Evolutionary conservation across 169 alveolate genomes (phyloP), one percentile per base, ranked within the genome.

Genomic region (Theileria luwenshuni): DNA sequence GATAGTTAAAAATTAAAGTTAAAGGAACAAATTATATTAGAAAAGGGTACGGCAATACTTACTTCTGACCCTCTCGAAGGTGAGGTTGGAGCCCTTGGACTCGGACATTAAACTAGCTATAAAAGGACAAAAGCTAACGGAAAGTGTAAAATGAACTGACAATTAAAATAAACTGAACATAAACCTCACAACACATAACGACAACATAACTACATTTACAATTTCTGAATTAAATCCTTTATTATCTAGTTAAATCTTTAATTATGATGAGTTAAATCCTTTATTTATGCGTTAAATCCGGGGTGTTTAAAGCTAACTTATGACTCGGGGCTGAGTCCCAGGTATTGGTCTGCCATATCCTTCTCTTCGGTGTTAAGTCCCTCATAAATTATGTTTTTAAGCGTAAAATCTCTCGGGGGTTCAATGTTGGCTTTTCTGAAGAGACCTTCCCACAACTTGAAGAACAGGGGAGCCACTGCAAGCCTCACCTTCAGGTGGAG

Each of bases 401-500:
- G 54, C 52, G 67, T 70, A 71, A 60, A 79, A 32, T 43, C 83
- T n/a, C 59, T 43, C 17, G 87, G 87, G 12, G 68, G 19, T 3
- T 38, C 28, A 7, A 71, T 42, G 30, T 79, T 63, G 61, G 77
- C 69, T 49, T 49, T 60, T 35, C 38, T 30, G 72, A 79, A 79
- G 72, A 79, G 23, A 17, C 23, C 52, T 41, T 13, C 56, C 79
- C 74, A 79, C 77, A 79, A 42, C 80, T 51, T 64, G 87, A 30
- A 79, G 65, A 33, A 54, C 41, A 79, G 23, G n/a, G 87, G 87
- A 0, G 87, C 48, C 27, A 79, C 58, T 56, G 77, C 83, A 33
- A 73, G 64, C 38, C 71, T 73, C 56, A 72, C 63, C 41, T 71
- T 68, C 70, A 65, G 51, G 15, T 83, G 87, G 23, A 79, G 87